Evolutionary conservation across 257 asterid species (phyloP).

Genomic region (Solanum phureja): DNA sequence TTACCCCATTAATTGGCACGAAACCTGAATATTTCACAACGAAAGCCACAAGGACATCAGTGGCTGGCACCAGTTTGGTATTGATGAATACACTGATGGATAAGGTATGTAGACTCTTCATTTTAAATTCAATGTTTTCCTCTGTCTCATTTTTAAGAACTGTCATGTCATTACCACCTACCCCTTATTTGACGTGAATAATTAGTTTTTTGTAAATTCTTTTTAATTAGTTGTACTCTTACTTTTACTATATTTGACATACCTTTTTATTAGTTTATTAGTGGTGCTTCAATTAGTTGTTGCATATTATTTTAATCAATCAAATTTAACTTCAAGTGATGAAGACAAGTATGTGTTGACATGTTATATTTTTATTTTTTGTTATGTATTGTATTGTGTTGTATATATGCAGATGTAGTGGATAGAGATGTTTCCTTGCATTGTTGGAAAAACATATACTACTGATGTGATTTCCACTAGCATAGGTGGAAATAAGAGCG

Average conservation of each 20-base stretch:
- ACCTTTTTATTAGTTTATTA: no score
- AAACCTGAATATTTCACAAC: conserved; percentile 28
- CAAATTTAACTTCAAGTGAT: no score
- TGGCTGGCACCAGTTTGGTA: conserved; percentile 17
- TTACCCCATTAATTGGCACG: conserved; percentile 41
- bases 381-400: conserved; percentile 3
- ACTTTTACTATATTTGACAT: no score
- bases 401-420: neutral
- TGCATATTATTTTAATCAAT: no score
- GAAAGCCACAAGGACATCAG: neutral
- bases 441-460: neutral
- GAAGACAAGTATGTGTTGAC: neutral
- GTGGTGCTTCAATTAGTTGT: no score
- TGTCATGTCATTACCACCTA: neutral
- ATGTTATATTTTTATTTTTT: conserved; percentile 53
- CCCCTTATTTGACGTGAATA: no score
- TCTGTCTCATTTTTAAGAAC: no score
- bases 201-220: no score
- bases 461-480: neutral
- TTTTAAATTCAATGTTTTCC: no score
- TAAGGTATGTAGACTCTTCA: conserved; percentile 16
- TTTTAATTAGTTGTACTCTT: no score
- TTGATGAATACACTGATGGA: conserved; percentile 64
- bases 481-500: conserved; percentile 9
- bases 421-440: neutral